phyloP scores from a whole-genome alignment of 495 filamentous ascomycete genomes.

The Coniosporium apollinis region DNA sequence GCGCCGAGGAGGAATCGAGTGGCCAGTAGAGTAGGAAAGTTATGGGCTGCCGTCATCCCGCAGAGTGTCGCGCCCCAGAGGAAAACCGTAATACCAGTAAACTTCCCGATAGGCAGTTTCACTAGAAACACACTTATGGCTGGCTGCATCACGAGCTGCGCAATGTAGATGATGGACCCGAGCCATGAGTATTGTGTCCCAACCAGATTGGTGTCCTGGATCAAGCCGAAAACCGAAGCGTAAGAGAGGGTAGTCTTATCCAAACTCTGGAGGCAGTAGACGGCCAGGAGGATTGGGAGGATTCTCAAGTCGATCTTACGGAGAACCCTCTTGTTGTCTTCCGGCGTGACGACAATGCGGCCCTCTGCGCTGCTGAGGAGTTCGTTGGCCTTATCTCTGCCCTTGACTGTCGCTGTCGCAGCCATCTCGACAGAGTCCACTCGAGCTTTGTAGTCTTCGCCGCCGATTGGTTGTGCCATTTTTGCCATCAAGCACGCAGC shows the following conservation, averaged over 20 bases:
- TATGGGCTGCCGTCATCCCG: slow-evolving; percentile 14
- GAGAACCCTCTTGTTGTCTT: slow-evolving; percentile 15
- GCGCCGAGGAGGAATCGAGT: slow-evolving; percentile 16
- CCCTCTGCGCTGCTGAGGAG: slow-evolving; percentile 28
- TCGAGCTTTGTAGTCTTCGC: no score
- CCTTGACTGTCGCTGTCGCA: no score
- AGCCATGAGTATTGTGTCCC: slow-evolving; percentile 29
- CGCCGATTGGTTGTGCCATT: slow-evolving; percentile 5
- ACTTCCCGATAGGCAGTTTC: slow-evolving; percentile 28
- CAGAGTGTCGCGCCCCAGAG: slow-evolving; percentile 17
- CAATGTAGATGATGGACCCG: slow-evolving; percentile 18
- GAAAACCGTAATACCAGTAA: slow-evolving; percentile 14
- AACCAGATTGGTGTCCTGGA: slow-evolving; percentile 30
- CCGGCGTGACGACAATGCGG: slow-evolving; percentile 29
- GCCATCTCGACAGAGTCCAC: no score
- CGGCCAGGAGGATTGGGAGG: slow-evolving; percentile 31
- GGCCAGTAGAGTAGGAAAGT: slow-evolving; percentile 30
- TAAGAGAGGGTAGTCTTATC: slow-evolving; percentile 35
- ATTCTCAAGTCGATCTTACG: slow-evolving; percentile 30
- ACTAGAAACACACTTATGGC: slow-evolving; percentile 26
- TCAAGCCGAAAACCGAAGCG: slow-evolving; percentile 38
- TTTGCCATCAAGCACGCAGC: background rate
- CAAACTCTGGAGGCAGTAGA: slow-evolving; percentile 37
- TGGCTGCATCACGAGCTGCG: slow-evolving; percentile 20
- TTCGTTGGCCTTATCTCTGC: slow-evolving; percentile 26